phyloP scores from a whole-genome alignment of 2,329 filamentous ascomycete species.

The Esteya vermicola region DNA sequence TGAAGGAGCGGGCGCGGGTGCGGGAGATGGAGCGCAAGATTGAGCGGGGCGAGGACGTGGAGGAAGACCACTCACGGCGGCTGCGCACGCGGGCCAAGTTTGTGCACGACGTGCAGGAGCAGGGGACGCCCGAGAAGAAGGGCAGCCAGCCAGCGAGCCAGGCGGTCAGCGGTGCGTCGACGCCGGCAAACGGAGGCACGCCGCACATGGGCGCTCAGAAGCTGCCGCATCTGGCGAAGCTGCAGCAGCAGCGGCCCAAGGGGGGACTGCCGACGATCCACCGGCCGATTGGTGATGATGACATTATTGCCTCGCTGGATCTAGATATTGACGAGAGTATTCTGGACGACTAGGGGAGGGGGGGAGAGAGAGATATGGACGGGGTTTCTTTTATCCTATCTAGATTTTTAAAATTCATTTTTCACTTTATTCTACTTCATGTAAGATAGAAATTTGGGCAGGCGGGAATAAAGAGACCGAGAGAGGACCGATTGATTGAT shows the following conservation, averaged over 20 bases:
- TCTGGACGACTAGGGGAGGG: conserved; percentile 6
- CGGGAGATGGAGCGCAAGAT: conserved; percentile 46
- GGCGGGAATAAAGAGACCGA: background rate
- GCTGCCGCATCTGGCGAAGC: conserved; percentile 38
- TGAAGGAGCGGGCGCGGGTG: conserved; percentile 58
- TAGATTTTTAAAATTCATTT: background rate
- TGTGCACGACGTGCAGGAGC: conserved; percentile 46
- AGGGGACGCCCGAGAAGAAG: conserved; percentile 29
- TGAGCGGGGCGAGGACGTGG: conserved; percentile 47
- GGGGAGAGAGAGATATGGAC: background rate
- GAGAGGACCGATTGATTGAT: no score
- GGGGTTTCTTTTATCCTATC: background rate
- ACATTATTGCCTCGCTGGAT: conserved; percentile 80
- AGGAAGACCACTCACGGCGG: conserved; percentile 45
- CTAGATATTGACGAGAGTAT: conserved; percentile 88
- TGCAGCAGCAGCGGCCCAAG: conserved; percentile 39
- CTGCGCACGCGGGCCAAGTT: conserved; percentile 55
- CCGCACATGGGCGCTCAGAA: conserved; percentile 30
- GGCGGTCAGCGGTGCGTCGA: conserved; percentile 27
- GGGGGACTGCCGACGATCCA: conserved; percentile 55
- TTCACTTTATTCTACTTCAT: background rate
- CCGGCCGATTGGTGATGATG: conserved; percentile 74
- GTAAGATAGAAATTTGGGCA: background rate
- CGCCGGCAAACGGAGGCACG: conserved; percentile 34
- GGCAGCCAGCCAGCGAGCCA: conserved; percentile 27